Evolutionary conservation across 805 yeast species (phyloP).

Genomic region (Nematodospora valgi): DNA sequence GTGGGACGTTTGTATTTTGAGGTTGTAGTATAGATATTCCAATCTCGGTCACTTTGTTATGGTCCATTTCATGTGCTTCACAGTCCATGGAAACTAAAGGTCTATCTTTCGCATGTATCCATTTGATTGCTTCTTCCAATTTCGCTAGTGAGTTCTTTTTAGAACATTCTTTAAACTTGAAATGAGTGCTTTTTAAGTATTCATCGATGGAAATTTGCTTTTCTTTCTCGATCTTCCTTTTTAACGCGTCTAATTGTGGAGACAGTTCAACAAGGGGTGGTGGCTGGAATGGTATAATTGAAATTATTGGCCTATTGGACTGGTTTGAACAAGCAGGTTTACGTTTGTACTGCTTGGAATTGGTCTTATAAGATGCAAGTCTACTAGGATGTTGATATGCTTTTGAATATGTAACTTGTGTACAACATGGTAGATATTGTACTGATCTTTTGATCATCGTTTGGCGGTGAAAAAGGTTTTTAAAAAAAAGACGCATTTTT

Average conservation of each 20-base stretch:
- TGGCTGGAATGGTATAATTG: too few relatives aligned
- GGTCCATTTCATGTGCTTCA: slow-evolving; percentile 53
- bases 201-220: slow-evolving; percentile 5
- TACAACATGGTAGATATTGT: too few relatives aligned
- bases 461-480: not conserved
- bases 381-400: too few relatives aligned
- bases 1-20: slow-evolving; percentile 42
- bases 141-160: slow-evolving; percentile 9
- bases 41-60: slow-evolving; percentile 49
- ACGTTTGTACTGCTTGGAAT: too few relatives aligned
- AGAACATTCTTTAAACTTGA: slow-evolving; percentile 16
- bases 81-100: slow-evolving; percentile 50
- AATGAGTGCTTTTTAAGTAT: slow-evolving; percentile 19
- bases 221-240: not conserved
- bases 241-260: not conserved
- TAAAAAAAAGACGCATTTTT: too few relatives aligned
- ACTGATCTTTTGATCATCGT: not conserved
- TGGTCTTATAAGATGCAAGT: too few relatives aligned
- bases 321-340: too few relatives aligned
- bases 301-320: too few relatives aligned
- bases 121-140: too few relatives aligned
- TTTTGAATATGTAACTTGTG: too few relatives aligned
- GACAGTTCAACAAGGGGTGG: too few relatives aligned
- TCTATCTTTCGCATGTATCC: too few relatives aligned
- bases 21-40: slow-evolving; percentile 61